A percentile compares a stretch with the other conserved stretches of the same genome.
Evolutionary conservation across 1,284 basidiomycete genomes (phyloP).

Genomic region (Melampsora larici-populina): DNA sequence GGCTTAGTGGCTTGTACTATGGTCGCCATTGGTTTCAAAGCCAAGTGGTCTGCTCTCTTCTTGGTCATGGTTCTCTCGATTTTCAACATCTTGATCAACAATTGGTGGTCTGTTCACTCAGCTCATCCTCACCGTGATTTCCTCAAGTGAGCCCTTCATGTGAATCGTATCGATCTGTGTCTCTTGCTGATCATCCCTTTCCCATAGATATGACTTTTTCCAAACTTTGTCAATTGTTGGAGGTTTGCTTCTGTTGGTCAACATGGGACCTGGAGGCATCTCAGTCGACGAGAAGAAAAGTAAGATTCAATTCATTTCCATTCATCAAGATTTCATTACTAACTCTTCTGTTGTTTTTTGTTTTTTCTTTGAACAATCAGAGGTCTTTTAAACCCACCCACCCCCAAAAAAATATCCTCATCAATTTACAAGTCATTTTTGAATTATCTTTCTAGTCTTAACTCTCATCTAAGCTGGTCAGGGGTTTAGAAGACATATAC

Average conservation of each 20-base stretch:
- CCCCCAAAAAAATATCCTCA: no score
- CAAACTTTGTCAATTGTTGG: constrained; percentile 79
- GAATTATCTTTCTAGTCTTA: no score
- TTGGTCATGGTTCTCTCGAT: constrained; percentile 83
- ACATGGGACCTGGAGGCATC: constrained; percentile 94
- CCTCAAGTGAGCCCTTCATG: constrained; percentile 67
- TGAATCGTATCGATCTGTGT: constrained; percentile 22
- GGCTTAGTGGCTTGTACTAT: constrained; percentile 86
- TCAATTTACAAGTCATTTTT: no score
- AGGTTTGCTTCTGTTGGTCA: constrained; percentile 91
- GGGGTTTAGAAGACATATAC: no score
- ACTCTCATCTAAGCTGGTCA: no score
- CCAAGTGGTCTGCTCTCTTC: constrained; percentile 98
- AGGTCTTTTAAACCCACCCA: no score
- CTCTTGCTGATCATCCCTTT: not conserved
- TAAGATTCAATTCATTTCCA: constrained; percentile 56
- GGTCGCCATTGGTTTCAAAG: constrained; percentile 99
- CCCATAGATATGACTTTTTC: constrained; percentile 73
- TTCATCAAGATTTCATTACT: not conserved
- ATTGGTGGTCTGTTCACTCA: constrained; percentile 95
- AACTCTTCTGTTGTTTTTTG: no score
- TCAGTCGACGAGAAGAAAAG: constrained; percentile 99
- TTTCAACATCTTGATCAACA: constrained; percentile 98
- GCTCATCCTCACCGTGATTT: constrained; percentile 95
- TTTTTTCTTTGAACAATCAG: no score